Evolutionary conservation across 192 early-diverging fungal species (phyloP), one percentile per base, ranked within the genome.

Genomic region (Chytriomyces sp.): DNA sequence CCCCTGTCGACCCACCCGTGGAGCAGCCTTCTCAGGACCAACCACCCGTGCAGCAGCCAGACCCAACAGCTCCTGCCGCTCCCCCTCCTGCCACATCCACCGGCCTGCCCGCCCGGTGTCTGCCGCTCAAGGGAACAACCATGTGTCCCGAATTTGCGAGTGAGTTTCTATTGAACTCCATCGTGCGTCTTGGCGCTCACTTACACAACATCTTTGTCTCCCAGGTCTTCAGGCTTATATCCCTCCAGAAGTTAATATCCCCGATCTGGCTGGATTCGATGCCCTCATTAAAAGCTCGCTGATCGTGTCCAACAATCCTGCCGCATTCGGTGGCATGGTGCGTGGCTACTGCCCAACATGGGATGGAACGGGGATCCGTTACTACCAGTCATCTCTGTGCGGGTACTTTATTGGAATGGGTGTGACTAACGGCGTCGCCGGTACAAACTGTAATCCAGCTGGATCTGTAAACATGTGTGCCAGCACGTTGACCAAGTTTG

Each of bases 321-420:
- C 2, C 18, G 0, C 72, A 20, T 73, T 73, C 47, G 72, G 72
- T 8, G 57, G 23, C 18, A 7, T 20, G 10, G 61, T 45, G 59
- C 53, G 72, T n/a, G 45, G 28, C 8, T 11, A 35, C 35, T 73
- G 72, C 43, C 53, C 72, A 4, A 45, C 44, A 26, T 73, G 72
- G 72, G 72, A 73, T 73, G 72, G 72, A 45, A 73, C 72, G 11
- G 59, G 60, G 6, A 35, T 73, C 8, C 57, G 72, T 23, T 73
- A 73, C 45, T 59, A 61, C 26, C 35, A 64, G 26, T 35, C 63
- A 26, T 64, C 72, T 35, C 45, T 46, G 8, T 73, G 72, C 45
- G 61, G 20, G 18, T 73, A 73, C 53, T 45, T 73, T 6, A 45
- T 73, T 59, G 72, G 20, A 13, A 11, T 24, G 9, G 72, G 72